Conservation (phyloP, 164 flowering plant species). For the Buxus sempervirens region DNA sequence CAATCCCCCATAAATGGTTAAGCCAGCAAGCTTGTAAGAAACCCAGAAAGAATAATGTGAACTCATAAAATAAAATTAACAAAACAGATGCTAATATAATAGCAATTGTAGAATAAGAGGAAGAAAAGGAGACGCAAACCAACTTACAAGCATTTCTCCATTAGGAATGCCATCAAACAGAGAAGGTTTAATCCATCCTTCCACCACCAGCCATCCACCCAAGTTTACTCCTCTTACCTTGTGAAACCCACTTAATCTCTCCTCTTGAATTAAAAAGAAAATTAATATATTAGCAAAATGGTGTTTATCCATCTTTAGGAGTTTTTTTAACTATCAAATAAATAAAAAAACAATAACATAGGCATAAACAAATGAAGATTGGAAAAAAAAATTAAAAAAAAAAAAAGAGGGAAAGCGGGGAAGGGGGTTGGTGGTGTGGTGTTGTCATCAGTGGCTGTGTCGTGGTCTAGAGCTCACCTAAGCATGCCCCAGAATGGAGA, state of each 20-base stretch:
- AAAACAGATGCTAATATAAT: neutral
- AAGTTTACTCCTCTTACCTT: constrained; percentile 84
- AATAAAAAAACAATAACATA: neutral
- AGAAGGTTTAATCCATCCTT: constrained; percentile 93
- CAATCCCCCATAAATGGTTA: constrained; percentile 11
- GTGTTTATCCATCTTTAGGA: neutral
- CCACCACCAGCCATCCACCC: constrained; percentile 95
- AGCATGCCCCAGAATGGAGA: constrained; percentile 31
- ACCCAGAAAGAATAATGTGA: neutral
- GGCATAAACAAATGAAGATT: too few relatives aligned
- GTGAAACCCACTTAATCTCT: constrained; percentile 40
- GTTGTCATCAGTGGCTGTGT: too few relatives aligned
- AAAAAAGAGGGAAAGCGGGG: too few relatives aligned
- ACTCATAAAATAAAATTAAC: constrained; percentile 1
- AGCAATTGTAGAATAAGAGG: constrained; percentile 1
- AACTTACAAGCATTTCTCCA: constrained; percentile 85
- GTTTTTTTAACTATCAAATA: neutral
- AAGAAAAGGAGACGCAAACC: neutral
- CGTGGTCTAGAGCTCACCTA: constrained; percentile 32
- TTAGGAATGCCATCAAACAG: constrained; percentile 81
- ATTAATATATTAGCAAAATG: neutral
- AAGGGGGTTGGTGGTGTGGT: too few relatives aligned
- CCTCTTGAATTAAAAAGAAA: constrained; percentile 32
- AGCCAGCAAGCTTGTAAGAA: neutral
- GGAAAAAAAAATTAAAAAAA: too few relatives aligned